phyloP scores from a whole-genome alignment of 495 filamentous ascomycete genomes.

The Aspergillus nidulans region DNA sequence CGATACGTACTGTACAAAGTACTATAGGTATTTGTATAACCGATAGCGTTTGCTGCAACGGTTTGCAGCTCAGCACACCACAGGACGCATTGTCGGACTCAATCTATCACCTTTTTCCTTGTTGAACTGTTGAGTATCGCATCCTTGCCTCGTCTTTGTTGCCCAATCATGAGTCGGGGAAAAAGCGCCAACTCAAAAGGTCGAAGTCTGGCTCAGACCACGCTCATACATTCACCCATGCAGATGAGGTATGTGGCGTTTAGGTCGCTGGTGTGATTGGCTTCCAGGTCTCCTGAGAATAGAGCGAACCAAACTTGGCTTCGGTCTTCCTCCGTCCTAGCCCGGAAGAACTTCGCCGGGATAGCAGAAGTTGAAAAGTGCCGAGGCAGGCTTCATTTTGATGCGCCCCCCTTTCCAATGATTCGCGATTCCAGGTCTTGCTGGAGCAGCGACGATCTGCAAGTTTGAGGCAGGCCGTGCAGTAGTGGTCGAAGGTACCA shows the following conservation, averaged over 20 bases:
- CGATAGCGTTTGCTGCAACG: too few species aligned
- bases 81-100: background rate
- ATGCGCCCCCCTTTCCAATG: background rate
- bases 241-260: slow-evolving; percentile 20
- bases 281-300: slow-evolving; percentile 11
- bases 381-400: slow-evolving; percentile 12
- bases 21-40: too few species aligned
- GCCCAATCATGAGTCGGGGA: background rate
- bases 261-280: slow-evolving; percentile 9
- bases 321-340: slow-evolving; percentile 29
- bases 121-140: background rate
- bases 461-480: slow-evolving; percentile 15
- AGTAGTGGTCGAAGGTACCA: slow-evolving; percentile 10
- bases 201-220: slow-evolving; percentile 4
- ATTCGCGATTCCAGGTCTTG: slow-evolving; percentile 15
- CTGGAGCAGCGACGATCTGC: slow-evolving; percentile 20
- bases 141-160: background rate
- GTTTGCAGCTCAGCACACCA: too few species aligned
- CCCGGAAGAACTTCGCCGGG: slow-evolving; percentile 19
- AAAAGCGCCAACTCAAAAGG: slow-evolving; percentile 1
- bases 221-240: slow-evolving; percentile 5
- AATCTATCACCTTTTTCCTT: background rate
- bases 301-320: slow-evolving; percentile 17
- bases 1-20: background rate
- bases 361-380: slow-evolving; percentile 9